A percentile compares a stretch with the other conserved stretches of the same genome.
phyloP scores from a whole-genome alignment of 148 eudicot genomes.

The Cornus suecica region DNA sequence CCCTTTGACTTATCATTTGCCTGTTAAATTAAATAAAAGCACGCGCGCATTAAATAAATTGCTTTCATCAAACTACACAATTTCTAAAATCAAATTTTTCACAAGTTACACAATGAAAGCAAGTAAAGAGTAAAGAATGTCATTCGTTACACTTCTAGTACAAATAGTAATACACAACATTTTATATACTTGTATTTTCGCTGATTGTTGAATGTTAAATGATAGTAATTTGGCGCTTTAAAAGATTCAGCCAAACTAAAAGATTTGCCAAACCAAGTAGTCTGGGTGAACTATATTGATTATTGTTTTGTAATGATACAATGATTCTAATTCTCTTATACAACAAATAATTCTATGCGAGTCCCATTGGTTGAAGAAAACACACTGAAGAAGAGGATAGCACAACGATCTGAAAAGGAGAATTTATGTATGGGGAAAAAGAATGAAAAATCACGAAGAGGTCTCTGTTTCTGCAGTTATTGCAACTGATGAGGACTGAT shows the following conservation, averaged over 20 bases:
- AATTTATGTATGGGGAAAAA: background rate
- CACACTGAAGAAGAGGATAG: background rate
- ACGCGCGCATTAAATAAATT: too few relatives aligned
- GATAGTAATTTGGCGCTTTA: too few relatives aligned
- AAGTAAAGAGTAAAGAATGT: too few relatives aligned
- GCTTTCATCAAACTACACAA: too few relatives aligned
- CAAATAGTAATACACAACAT: too few relatives aligned
- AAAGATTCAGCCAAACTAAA: background rate
- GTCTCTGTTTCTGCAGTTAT: slow-evolving; percentile 40
- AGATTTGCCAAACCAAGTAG: background rate
- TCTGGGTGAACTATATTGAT: background rate
- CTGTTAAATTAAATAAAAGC: too few relatives aligned
- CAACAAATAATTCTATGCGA: background rate
- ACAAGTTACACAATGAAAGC: too few relatives aligned
- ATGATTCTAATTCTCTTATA: background rate
- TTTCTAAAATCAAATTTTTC: too few relatives aligned
- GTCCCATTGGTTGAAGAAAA: background rate
- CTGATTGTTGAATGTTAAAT: too few relatives aligned
- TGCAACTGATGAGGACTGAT: slow-evolving; percentile 35
- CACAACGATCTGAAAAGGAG: background rate
- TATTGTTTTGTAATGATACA: background rate
- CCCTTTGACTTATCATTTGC: too few relatives aligned
- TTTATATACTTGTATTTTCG: too few relatives aligned
- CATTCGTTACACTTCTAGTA: too few relatives aligned
- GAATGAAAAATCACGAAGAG: slow-evolving; percentile 26